Percentiles rank a stretch among this genome's conserved stretches.
Evolutionary conservation across 148 eudicot genomes (phyloP).

Genomic region (Nepenthes mirabilis): DNA sequence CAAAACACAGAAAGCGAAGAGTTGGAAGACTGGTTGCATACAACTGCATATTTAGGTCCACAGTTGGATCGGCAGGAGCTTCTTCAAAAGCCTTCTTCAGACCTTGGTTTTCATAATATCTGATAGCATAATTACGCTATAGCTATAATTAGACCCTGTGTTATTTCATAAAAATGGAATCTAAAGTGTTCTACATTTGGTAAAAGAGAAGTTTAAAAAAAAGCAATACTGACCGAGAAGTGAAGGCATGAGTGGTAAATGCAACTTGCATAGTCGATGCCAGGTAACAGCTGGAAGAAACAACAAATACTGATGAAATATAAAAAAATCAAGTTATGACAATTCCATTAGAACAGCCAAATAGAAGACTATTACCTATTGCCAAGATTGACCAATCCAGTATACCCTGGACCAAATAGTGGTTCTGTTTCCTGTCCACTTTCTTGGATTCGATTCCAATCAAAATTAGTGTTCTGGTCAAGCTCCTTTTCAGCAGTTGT

Average conservation of each 20-base stretch:
- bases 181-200: background rate
- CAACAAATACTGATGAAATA: slow-evolving; percentile 4
- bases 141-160: background rate
- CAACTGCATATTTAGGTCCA: slow-evolving; percentile 93
- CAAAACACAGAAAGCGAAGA: background rate
- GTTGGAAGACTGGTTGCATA: slow-evolving; percentile 23
- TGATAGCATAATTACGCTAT: slow-evolving; percentile 8
- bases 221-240: slow-evolving; percentile 38
- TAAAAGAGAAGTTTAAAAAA: slow-evolving; percentile 1
- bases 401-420: slow-evolving; percentile 90
- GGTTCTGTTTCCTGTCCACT: slow-evolving; percentile 79
- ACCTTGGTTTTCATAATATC: slow-evolving; percentile 51
- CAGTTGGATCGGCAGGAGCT: slow-evolving; percentile 97
- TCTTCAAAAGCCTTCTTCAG: slow-evolving; percentile 61
- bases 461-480: slow-evolving; percentile 88
- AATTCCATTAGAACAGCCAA: background rate
- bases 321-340: background rate
- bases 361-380: slow-evolving; percentile 46
- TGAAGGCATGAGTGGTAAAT: slow-evolving; percentile 68
- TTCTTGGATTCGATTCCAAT: slow-evolving; percentile 98
- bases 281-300: slow-evolving; percentile 67
- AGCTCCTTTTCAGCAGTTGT: slow-evolving; percentile 99
- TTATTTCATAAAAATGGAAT: background rate
- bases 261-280: slow-evolving; percentile 97
- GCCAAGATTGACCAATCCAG: slow-evolving; percentile 92